Evolutionary conservation across 352 stramenopile species (phyloP).

Genomic region (Phytophthora meadii): DNA sequence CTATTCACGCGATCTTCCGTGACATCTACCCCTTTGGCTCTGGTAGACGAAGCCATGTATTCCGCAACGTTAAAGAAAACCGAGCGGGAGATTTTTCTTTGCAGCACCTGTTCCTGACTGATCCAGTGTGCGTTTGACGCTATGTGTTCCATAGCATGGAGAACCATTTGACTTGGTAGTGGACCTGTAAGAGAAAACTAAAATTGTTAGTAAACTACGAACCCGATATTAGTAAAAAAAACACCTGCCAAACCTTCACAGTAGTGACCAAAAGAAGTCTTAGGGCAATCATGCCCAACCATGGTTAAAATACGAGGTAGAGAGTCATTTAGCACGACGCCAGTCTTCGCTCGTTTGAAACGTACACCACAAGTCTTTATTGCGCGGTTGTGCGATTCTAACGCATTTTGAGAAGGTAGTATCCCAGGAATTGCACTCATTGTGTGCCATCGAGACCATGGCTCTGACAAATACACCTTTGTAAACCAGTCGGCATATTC

Average conservation of each 20-base stretch:
- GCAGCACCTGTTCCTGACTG: background rate
- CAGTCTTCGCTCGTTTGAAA: conserved; percentile 9
- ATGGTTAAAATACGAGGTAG: conserved; percentile 1
- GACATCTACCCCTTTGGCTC: background rate
- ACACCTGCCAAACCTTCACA: conserved; percentile 2
- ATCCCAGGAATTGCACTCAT: conserved; percentile 11
- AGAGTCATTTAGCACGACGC: conserved; percentile 15
- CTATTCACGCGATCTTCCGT: background rate
- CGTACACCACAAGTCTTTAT: conserved; percentile 20
- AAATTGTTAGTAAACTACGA: too few species aligned
- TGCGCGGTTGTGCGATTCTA: conserved; percentile 15
- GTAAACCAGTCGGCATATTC: conserved; percentile 13
- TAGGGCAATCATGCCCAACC: background rate
- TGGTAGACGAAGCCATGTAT: background rate
- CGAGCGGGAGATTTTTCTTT: background rate
- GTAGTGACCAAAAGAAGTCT: conserved; percentile 10
- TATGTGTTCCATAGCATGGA: background rate
- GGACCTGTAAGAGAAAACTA: background rate
- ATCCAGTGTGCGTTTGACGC: background rate
- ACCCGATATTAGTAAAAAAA: too few species aligned
- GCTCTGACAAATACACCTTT: conserved; percentile 11
- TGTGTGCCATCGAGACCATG: conserved; percentile 3
- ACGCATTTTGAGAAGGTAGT: conserved; percentile 12
- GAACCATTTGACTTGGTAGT: background rate
- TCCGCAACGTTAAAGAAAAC: background rate